Percentiles rank a stretch among this genome's conserved stretches.
These are phyloP conservation scores for Cymbopogon citratus DNA, from an alignment of 176 grass and related monocot species.

Conservation along the genomic window DNA sequence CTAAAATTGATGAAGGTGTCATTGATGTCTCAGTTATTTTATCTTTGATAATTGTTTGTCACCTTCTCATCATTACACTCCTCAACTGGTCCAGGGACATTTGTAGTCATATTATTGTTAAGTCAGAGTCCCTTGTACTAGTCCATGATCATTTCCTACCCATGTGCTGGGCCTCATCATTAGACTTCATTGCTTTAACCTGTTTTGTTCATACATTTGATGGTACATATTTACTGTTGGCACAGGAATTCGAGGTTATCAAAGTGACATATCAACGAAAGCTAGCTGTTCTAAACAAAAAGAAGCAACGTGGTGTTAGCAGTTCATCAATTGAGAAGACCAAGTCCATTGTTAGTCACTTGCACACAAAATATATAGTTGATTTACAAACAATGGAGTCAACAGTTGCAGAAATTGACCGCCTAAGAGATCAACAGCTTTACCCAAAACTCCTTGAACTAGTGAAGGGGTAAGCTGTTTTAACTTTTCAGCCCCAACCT, in stretches of 20 bases:
- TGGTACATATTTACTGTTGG: not conserved
- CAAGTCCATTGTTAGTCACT: conserved; percentile 66
- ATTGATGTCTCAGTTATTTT: not conserved
- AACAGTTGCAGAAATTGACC: conserved; percentile 76
- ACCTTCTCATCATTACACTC: not conserved
- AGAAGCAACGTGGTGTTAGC: conserved; percentile 55
- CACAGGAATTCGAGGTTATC: conserved; percentile 77
- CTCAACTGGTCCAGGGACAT: not conserved
- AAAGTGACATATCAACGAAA: conserved; percentile 79
- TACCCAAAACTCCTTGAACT: conserved; percentile 80
- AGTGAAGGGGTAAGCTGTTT: conserved; percentile 58
- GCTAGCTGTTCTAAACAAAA: conserved; percentile 64
- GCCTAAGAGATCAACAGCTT: conserved; percentile 71
- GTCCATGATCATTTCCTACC: not conserved
- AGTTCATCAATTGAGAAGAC: conserved; percentile 61
- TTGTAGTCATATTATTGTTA: conserved; percentile 15
- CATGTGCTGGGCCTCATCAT: not conserved
- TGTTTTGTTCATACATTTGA: not conserved
- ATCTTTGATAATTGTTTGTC: not conserved
- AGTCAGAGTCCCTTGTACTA: not conserved
- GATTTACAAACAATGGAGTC: conserved; percentile 80
- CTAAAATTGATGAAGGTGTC: not conserved
- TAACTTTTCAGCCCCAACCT: not conserved
- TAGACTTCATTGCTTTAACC: not conserved
- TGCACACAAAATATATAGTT: conserved; percentile 82